Conservation (phyloP, 306 rosid genomes). For the Dalbergia oliveri region DNA sequence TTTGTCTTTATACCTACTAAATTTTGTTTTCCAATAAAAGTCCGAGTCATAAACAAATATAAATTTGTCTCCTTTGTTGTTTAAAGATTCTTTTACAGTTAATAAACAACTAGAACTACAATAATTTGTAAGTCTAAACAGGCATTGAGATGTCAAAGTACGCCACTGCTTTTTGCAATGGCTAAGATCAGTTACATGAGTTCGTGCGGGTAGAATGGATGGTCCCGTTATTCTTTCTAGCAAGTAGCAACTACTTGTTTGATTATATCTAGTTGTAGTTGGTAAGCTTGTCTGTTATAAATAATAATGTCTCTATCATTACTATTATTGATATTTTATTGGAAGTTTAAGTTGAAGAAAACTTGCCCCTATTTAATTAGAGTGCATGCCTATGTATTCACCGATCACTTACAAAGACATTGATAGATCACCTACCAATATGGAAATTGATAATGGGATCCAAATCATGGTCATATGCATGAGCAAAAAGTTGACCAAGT, state of each 20-base stretch:
- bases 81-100: not conserved
- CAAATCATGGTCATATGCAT: too few species aligned
- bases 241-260: not conserved
- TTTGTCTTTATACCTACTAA: not conserved
- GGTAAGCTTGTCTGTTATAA: slow-evolving; percentile 21
- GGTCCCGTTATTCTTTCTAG: slow-evolving; percentile 5
- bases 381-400: too few species aligned
- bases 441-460: too few species aligned
- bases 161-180: not conserved
- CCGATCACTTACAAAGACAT: too few species aligned
- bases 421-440: too few species aligned
- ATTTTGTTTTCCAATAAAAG: not conserved
- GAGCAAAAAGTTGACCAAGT: too few species aligned
- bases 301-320: slow-evolving; percentile 8
- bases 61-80: slow-evolving; percentile 13
- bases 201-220: too few species aligned
- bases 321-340: too few species aligned
- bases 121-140: slow-evolving; percentile 3
- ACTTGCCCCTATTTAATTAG: too few species aligned
- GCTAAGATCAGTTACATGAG: too few species aligned
- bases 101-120: not conserved
- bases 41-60: not conserved
- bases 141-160: not conserved
- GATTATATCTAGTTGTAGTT: not conserved
- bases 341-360: too few species aligned